These are phyloP conservation scores for Ganoderma lingzhi DNA, from an alignment of 1,284 basidiomycete species.

Conservation along the genomic window DNA sequence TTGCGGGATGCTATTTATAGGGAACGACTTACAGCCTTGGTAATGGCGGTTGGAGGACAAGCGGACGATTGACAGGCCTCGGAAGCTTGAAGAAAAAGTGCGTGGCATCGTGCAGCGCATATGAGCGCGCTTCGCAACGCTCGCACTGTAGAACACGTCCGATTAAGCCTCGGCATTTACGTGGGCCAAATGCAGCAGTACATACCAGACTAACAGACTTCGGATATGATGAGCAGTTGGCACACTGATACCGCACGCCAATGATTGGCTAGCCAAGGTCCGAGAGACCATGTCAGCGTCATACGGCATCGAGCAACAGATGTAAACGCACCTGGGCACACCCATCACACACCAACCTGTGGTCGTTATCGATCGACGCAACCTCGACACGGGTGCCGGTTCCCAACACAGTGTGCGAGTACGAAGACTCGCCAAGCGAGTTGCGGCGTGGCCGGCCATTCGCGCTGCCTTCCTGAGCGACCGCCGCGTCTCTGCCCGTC, in stretches of 20 bases:
- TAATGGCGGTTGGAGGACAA: conserved; percentile 68
- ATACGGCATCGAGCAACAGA: background rate
- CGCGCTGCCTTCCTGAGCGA: conserved; percentile 45
- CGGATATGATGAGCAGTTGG: conserved; percentile 73
- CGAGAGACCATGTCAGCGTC: conserved; percentile 11
- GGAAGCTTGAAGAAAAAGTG: conserved; percentile 90
- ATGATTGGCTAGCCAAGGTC: conserved; percentile 58
- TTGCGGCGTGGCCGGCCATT: conserved; percentile 53
- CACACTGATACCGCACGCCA: conserved; percentile 81
- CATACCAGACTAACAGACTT: conserved; percentile 70
- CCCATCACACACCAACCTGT: conserved; percentile 43
- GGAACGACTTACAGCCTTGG: conserved; percentile 66
- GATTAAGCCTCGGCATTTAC: background rate
- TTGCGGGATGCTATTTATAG: background rate
- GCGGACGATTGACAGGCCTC: conserved; percentile 72
- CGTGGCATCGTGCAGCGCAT: conserved; percentile 80
- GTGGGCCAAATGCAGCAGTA: conserved; percentile 5
- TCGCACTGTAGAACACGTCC: conserved; percentile 64
- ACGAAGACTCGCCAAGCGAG: conserved; percentile 59
- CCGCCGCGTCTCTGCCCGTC: conserved; percentile 78
- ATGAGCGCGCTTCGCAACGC: conserved; percentile 80
- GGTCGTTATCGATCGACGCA: conserved; percentile 41
- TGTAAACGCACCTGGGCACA: conserved; percentile 61
- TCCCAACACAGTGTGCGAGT: conserved; percentile 68
- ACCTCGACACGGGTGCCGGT: conserved; percentile 43